Evolutionary conservation across 2,329 filamentous ascomycete species (phyloP).

Genomic region (Cadophora gregata): DNA sequence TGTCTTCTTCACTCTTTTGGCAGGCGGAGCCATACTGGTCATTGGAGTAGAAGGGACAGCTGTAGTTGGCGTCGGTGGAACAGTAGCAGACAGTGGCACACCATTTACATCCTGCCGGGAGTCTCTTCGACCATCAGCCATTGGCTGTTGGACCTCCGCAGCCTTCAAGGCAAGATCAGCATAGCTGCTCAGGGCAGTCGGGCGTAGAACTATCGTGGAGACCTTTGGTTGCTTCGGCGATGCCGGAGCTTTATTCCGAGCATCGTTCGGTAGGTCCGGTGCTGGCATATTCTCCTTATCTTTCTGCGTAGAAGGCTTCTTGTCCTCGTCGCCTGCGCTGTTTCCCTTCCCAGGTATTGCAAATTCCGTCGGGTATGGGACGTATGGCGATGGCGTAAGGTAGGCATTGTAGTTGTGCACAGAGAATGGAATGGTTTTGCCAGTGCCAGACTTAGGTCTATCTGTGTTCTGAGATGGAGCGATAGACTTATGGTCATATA

Average conservation of each 20-base stretch:
- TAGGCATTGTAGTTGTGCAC: constrained; percentile 93
- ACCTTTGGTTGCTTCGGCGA: constrained; percentile 65
- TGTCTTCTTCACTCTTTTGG: constrained; percentile 72
- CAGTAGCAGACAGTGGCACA: constrained; percentile 51
- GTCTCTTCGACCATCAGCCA: constrained; percentile 54
- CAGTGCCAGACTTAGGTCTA: constrained; percentile 60
- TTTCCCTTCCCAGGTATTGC: constrained; percentile 43
- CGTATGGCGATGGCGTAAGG: constrained; percentile 86
- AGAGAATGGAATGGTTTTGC: constrained; percentile 74
- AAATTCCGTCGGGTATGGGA: constrained; percentile 70
- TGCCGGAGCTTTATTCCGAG: constrained; percentile 47
- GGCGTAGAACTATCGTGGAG: constrained; percentile 82
- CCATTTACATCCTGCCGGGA: constrained; percentile 47
- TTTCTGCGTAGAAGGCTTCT: constrained; percentile 47
- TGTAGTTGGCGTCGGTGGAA: constrained; percentile 69
- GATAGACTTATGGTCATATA: constrained; percentile 83
- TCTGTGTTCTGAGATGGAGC: constrained; percentile 64
- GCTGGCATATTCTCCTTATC: constrained; percentile 66
- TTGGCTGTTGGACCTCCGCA: constrained; percentile 61
- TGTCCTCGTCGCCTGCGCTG: constrained; percentile 39
- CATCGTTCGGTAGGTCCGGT: constrained; percentile 54
- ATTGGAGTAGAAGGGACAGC: constrained; percentile 66
- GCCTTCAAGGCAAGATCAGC: constrained; percentile 79
- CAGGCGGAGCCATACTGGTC: constrained; percentile 58
- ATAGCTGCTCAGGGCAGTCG: constrained; percentile 77